Evolutionary conservation across 148 eudicot species (phyloP).

Genomic region (Fagopyrum homotropicum): DNA sequence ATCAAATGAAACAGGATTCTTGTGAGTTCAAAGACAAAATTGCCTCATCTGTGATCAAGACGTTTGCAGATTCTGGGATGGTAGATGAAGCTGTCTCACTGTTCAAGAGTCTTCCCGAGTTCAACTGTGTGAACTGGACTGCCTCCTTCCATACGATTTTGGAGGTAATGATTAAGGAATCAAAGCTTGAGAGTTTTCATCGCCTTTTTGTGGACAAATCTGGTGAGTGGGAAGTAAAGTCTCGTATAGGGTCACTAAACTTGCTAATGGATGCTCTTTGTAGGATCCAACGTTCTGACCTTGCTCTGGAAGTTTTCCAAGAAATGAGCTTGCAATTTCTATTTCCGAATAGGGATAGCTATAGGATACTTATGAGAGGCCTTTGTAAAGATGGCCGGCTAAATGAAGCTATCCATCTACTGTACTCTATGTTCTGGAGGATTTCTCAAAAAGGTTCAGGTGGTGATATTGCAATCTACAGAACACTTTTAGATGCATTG

Average conservation of each 20-base stretch:
- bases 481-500: conserved; percentile 59
- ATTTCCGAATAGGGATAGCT: conserved; percentile 64
- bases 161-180: conserved; percentile 57
- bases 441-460: conserved; percentile 86
- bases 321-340: conserved; percentile 63
- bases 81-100: conserved; percentile 65
- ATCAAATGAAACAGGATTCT: conserved; percentile 65
- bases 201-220: conserved; percentile 51
- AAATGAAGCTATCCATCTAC: conserved; percentile 71
- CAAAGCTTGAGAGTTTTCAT: conserved; percentile 45
- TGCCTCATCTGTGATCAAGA: conserved; percentile 48
- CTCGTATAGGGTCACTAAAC: conserved; percentile 53
- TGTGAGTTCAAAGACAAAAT: conserved; percentile 72
- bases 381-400: conserved; percentile 65
- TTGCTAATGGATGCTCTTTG: conserved; percentile 67
- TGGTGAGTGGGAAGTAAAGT: conserved; percentile 67
- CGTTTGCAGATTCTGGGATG: conserved; percentile 57
- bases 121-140: conserved; percentile 84
- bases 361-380: conserved; percentile 71
- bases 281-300: conserved; percentile 49
- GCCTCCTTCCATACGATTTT: conserved; percentile 66
- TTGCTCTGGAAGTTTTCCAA: conserved; percentile 64
- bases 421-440: conserved; percentile 88
- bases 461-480: conserved; percentile 67
- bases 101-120: conserved; percentile 50